Percentiles rank a stretch among this genome's conserved stretches.
Conservation (phyloP, 2,329 filamentous ascomycete genomes). For the Stagonosporopsis vannaccii region DNA sequence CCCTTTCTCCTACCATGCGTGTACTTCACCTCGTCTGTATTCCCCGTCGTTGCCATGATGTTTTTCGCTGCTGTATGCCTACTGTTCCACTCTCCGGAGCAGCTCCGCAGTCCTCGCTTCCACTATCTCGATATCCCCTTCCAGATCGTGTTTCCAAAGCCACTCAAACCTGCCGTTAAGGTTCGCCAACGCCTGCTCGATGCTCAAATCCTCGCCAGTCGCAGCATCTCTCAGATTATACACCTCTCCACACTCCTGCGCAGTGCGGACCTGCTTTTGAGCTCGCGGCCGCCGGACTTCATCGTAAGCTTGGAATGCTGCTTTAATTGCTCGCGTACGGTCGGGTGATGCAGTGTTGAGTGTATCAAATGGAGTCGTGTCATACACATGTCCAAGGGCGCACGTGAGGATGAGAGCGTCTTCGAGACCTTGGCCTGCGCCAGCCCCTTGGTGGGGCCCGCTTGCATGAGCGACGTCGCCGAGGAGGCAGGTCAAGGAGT, state of each 20-base stretch:
- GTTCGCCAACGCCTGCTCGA: constrained; percentile 16
- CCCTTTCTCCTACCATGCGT: too few relatives aligned
- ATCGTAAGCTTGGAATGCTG: constrained; percentile 29
- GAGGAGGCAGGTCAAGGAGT: constrained; percentile 26
- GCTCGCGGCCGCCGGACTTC: constrained; percentile 27
- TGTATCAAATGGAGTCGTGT: not conserved
- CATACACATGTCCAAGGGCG: constrained; percentile 18
- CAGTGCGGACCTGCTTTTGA: constrained; percentile 25
- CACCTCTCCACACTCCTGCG: constrained; percentile 23
- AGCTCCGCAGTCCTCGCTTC: not conserved
- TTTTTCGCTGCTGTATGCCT: too few relatives aligned
- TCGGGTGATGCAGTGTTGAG: not conserved
- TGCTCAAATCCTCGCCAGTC: not conserved
- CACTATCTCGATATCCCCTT: constrained; percentile 16
- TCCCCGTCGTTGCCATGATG: too few relatives aligned
- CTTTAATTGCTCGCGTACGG: constrained; percentile 10
- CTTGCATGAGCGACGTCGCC: constrained; percentile 37
- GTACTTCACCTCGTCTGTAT: too few relatives aligned
- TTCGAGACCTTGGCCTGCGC: constrained; percentile 35
- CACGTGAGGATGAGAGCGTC: constrained; percentile 34
- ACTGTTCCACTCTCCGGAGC: too few relatives aligned
- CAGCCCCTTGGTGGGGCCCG: constrained; percentile 32
- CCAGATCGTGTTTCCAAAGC: constrained; percentile 31
- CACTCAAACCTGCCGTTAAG: constrained; percentile 26
- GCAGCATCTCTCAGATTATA: constrained; percentile 18